phyloP scores from a whole-genome alignment of 2,329 filamentous ascomycete genomes.

The Pestalotiopsis sp. region DNA sequence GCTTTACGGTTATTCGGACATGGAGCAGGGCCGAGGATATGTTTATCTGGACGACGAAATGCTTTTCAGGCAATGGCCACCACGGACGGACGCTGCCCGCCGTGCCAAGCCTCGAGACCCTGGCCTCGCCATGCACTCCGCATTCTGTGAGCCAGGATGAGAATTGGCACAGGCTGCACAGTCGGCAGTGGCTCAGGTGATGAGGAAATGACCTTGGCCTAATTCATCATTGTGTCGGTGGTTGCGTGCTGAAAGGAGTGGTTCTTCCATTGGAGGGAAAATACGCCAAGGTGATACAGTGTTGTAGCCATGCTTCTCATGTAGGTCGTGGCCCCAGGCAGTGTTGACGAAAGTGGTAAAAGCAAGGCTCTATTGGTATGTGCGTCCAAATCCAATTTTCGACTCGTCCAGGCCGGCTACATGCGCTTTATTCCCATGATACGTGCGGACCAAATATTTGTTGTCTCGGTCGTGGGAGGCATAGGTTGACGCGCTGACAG shows the following conservation, averaged over 20 bases:
- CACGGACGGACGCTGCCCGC: neutral
- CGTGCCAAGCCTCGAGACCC: slow-evolving; percentile 2
- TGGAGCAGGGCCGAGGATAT: neutral
- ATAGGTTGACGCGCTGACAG: neutral
- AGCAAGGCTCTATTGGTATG: neutral
- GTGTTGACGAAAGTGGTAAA: neutral
- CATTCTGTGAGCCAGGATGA: neutral
- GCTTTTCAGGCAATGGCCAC: neutral
- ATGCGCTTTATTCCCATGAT: neutral
- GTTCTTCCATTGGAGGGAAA: slow-evolving; percentile 10
- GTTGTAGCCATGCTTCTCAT: neutral
- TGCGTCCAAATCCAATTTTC: neutral
- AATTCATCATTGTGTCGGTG: neutral
- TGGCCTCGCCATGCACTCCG: slow-evolving; percentile 7
- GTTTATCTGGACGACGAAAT: neutral
- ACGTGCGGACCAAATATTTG: neutral
- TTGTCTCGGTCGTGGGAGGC: neutral
- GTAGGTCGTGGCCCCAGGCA: neutral
- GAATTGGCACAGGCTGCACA: neutral
- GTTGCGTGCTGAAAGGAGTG: neutral
- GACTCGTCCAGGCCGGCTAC: neutral
- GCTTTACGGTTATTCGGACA: neutral
- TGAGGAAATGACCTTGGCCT: neutral
- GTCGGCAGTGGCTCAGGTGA: slow-evolving; percentile 2
- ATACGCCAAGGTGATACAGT: neutral